Evolutionary conservation across 345 rosid genomes (phyloP).

Genomic region (Excoecaria agallocha): DNA sequence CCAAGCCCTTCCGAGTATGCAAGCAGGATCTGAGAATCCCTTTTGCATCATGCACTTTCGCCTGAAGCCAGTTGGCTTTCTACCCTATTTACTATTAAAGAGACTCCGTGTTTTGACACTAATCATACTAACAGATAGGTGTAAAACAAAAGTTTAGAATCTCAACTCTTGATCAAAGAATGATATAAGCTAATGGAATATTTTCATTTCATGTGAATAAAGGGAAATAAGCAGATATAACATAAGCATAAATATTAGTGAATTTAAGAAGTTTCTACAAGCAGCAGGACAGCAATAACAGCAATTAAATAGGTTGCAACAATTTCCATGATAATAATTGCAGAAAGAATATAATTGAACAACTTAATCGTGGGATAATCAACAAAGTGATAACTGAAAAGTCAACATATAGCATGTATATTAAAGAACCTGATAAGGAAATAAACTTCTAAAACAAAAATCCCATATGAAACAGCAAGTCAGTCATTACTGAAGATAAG

Average conservation of each 20-base stretch:
- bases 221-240: not conserved
- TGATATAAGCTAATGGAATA: not conserved
- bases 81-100: not conserved
- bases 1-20: not conserved
- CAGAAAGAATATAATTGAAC: not conserved
- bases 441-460: not conserved
- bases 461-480: not conserved
- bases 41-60: not conserved
- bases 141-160: not conserved
- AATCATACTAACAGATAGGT: not conserved
- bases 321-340: too few species aligned
- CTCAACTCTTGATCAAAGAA: not conserved
- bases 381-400: not conserved
- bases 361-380: not conserved
- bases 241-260: not conserved
- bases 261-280: not conserved
- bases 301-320: not conserved
- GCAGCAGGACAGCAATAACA: not conserved
- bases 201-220: not conserved
- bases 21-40: not conserved
- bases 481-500: not conserved
- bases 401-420: not conserved
- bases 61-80: not conserved
- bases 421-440: conserved; percentile 3
- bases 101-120: not conserved